Evolutionary conservation across 1,284 basidiomycete genomes (phyloP).

Genomic region (Puccinia triticina): DNA sequence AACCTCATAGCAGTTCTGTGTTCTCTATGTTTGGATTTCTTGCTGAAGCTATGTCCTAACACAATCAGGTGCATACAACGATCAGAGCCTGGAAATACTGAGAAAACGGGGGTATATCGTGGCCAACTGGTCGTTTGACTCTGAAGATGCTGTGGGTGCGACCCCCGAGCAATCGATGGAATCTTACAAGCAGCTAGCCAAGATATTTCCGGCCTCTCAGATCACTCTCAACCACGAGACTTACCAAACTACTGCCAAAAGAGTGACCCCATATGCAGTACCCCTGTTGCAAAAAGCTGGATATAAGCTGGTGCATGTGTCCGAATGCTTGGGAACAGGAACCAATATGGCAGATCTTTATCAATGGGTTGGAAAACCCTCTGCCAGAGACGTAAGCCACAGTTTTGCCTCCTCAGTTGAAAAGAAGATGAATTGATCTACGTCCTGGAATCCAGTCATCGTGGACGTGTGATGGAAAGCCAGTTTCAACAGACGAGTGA

Average conservation of each 20-base stretch:
- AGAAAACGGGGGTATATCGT: slow-evolving; percentile 41
- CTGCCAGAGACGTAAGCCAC: slow-evolving; percentile 36
- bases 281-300: slow-evolving; percentile 32
- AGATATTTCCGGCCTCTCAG: slow-evolving; percentile 22
- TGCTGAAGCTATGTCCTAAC: background rate
- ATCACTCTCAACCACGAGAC: slow-evolving; percentile 48
- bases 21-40: background rate
- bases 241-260: background rate
- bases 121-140: slow-evolving; percentile 42
- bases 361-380: slow-evolving; percentile 45
- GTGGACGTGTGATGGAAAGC: slow-evolving; percentile 44
- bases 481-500: background rate
- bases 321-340: slow-evolving; percentile 43
- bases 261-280: slow-evolving; percentile 39
- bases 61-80: background rate
- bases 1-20: background rate
- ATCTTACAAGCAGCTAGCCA: slow-evolving; percentile 12
- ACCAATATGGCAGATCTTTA: slow-evolving; percentile 22
- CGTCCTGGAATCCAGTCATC: slow-evolving; percentile 10
- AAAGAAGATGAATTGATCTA: background rate
- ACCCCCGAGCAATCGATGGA: slow-evolving; percentile 5
- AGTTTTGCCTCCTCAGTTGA: background rate
- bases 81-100: slow-evolving; percentile 34
- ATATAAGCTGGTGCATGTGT: slow-evolving; percentile 32
- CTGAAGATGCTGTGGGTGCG: slow-evolving; percentile 34